Percentiles rank a stretch among this genome's conserved stretches.
Conservation (phyloP, 2,329 filamentous ascomycete genomes). For the Blastomyces emzantsi region DNA sequence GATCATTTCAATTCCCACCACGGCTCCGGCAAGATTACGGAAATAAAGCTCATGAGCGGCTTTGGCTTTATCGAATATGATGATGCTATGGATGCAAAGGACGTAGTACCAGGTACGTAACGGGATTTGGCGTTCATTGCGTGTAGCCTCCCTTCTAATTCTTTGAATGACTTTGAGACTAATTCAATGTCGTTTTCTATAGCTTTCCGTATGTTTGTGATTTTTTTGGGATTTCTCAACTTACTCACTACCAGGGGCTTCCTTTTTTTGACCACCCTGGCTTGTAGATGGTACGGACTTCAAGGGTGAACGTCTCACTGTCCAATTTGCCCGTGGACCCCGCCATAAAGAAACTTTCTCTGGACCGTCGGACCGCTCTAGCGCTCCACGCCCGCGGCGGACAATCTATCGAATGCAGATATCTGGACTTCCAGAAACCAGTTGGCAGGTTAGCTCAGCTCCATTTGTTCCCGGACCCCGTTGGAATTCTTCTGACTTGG, state of each 20-base stretch:
- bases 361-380: conserved; percentile 53
- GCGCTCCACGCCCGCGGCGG: conserved; percentile 71
- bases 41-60: conserved; percentile 99
- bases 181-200: conserved; percentile 9
- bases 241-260: conserved; percentile 7
- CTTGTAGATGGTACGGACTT: conserved; percentile 84
- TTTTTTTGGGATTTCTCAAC: conserved; percentile 15
- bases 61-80: conserved; percentile 99
- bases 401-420: conserved; percentile 97
- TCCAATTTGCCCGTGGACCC: conserved; percentile 93
- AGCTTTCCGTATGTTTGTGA: conserved; percentile 47
- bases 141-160: conserved; percentile 20
- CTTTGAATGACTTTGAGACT: neutral
- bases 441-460: conserved; percentile 89
- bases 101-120: conserved; percentile 83
- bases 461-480: conserved; percentile 25
- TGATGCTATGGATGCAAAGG: conserved; percentile 93
- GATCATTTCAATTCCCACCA: conserved; percentile 86
- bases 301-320: conserved; percentile 94
- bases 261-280: conserved; percentile 7
- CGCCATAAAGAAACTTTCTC: conserved; percentile 58
- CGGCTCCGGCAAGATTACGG: conserved; percentile 93
- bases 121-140: conserved; percentile 1
- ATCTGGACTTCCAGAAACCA: conserved; percentile 96
- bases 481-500: conserved; percentile 10